phyloP scores from a whole-genome alignment of 768 basidiomycete species.

The Lyophyllum semitale region DNA sequence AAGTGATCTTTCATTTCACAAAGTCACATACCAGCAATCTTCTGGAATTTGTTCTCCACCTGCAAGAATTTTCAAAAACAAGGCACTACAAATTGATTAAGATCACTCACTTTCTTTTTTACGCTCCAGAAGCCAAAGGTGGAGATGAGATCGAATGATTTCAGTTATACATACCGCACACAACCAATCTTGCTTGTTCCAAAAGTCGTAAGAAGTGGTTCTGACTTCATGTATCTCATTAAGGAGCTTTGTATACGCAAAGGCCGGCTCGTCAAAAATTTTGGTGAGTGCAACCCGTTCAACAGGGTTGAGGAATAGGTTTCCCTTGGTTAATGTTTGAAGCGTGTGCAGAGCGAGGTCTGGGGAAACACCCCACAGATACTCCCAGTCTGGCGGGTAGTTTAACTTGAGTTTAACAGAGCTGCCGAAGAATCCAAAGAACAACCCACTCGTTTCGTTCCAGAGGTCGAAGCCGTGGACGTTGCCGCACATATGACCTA shows the following conservation, averaged over 20 bases:
- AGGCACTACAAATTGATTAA: background rate
- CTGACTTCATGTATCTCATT: conserved; percentile 16
- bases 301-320: background rate
- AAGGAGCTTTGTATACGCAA: conserved; percentile 8
- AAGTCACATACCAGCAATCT: conserved; percentile 28
- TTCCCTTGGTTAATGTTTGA: conserved; percentile 7
- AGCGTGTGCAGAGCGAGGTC: background rate
- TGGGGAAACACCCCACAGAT: conserved; percentile 8
- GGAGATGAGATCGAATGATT: conserved; percentile 26
- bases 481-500: conserved; percentile 17
- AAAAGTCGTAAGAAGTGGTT: conserved; percentile 15
- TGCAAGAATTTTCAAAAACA: background rate
- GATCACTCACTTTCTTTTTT: conserved; percentile 20
- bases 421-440: background rate
- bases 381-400: conserved; percentile 16
- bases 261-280: background rate
- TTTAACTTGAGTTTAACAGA: background rate
- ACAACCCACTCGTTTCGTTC: conserved; percentile 19
- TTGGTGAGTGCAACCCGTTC: background rate
- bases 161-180: conserved; percentile 28
- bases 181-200: conserved; percentile 31
- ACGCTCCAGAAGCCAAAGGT: conserved; percentile 25
- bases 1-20: background rate
- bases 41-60: conserved; percentile 15
- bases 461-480: conserved; percentile 16